Base-by-base conservation (phyloP, 805 yeast genomes). In the Ogataea populi-albae region DNA sequence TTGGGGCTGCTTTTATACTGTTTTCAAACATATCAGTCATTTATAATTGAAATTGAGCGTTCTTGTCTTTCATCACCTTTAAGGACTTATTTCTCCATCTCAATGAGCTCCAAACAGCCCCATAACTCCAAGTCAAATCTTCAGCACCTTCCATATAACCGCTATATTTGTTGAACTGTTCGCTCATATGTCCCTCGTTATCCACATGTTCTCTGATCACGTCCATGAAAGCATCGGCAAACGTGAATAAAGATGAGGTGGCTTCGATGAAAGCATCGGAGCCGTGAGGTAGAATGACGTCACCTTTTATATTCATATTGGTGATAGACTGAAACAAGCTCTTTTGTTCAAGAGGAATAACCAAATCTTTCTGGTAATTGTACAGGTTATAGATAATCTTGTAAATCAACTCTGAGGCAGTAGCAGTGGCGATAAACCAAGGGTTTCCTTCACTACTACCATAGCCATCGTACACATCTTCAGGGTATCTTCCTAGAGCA, bases 401-500 rank as follows among this genome's bases (percentile, higher is more conserved):
- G 58, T 72, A 81, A 27, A 82, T 54, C 12, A 81, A 47, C 54
- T 81, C 86, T 4, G 86, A 65, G 2, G 86, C 86, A 3, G 83
- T 67, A 1, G 83, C 75, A 1, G 91, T 84, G 3, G 85, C 65
- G 39, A 89, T 73, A 54, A 88, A 87, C 98, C 97, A 89, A 5
- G 98, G 97, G 52, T 89, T 88, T 3, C 96, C 97, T 49, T 81
- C 86, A 21, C 81, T 68, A 0, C 73, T 65, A 0, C 77, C 79
- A 41, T 67, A 63, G 0, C 96, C 96, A 57, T 89, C 81, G 59
- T 89, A 89, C 7, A 81, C 57, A 61, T 89, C 98, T 54, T 89
- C 98, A 1, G 97, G 96, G 54, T 89, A 89, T 54, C 98, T 71
- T 3, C 98, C 98, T 35, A 89, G 61, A 0, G 83, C 95, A 33